Base-by-base conservation (phyloP, 768 basidiomycete genomes). In the Coprinopsis cinerea region DNA sequence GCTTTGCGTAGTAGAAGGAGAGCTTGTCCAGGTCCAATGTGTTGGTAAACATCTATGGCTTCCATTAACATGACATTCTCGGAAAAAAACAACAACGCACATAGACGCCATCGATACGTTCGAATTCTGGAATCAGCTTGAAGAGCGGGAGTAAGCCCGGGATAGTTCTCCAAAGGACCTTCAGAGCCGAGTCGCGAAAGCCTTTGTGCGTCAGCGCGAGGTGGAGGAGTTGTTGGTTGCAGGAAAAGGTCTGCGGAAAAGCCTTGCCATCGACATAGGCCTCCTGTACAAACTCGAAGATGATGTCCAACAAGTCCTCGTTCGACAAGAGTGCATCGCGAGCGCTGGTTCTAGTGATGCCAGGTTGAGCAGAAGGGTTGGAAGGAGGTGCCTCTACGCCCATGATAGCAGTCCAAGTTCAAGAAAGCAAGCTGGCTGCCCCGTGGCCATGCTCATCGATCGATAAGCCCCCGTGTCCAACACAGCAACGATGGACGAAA, bases 271-370 rank as follows among this genome's bases (percentile, higher is more conserved):
- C 10, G 17, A 23, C 42, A 13, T 39, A 6, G 37, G 6, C 11
- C 37, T 14, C 37, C 6, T 9, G 13, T 7, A 39, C 9, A 18
- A 9, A 26, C 5, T 26, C 24, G 24, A 43, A 43, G 17, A 43
- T 43, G 24, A 22, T 23, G 25, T 43, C 42, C 20, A 43, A 18
- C 42, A 43, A 26, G 42, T 43, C 42, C 25, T 43, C 42, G 42
- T 43, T 43, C 24, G 42, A 43, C 10, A 43, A 23, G 11, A 25
- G 18, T 9, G 20, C 42, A 4, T 20, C 42, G 24, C 18, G 42
- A 43, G 42, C 7, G 17, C 18, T 23, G 23, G 37, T 39, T 10
- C 9, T 39, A 39, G 37, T n/a, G n/a, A n/a, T n/a, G n/a, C n/a
- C n/a, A n/a, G n/a, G n/a, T n/a, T n/a, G n/a, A n/a, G n/a, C n/a